Evolutionary conservation across 2,329 filamentous ascomycete genomes (phyloP), one percentile per base, ranked within the genome.

Genomic region (Fusarium azukiicola): DNA sequence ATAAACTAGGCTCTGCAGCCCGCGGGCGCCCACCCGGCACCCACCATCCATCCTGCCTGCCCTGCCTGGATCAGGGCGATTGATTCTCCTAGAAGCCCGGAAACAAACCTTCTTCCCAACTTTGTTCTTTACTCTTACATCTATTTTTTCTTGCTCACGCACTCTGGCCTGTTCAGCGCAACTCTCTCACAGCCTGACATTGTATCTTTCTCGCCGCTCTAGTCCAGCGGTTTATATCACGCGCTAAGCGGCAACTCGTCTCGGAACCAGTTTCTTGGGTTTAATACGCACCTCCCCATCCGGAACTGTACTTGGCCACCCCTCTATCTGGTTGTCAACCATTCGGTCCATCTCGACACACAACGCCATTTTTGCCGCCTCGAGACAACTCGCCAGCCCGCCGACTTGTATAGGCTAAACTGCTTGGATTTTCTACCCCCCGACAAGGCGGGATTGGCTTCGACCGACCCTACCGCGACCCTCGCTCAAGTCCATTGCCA

Each of bases 21-120:
- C 64, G 63, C 78, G 75, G 56, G 36, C 36, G 54, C 54, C 54
- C 54, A 58, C 54, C 64, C 73, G 56, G 52, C 67, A 63, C 77
- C 76, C 72, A 68, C 72, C 68, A 71, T 69, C 54, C 67, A 52
- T 36, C 68, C 76, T 80, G 69, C 67, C 77, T 80, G 73, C 68
- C 67, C 77, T 80, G 73, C 68, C 74, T 81, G 66, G 70, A 74
- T 67, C 49, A 69, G 63, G 70, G 49, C 40, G 70, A 72, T 69
- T 80, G 69, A 72, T 75, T 75, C 69, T 77, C 67, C 52, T 67
- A 78, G 74, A 80, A 64, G 67, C 61, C 63, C 77, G 44, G 74
- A 80, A 77, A 76, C 75, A 81, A 81, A 79, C 79, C 79, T 81
- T 79, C 74, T 44, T 79, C 67, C 50, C 74, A 69, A 32, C 69